A percentile compares a stretch with the other conserved stretches of the same genome.
These are phyloP conservation scores for Terfezia boudieri DNA, from an alignment of 495 filamentous ascomycete species.

Conservation along the genomic window DNA sequence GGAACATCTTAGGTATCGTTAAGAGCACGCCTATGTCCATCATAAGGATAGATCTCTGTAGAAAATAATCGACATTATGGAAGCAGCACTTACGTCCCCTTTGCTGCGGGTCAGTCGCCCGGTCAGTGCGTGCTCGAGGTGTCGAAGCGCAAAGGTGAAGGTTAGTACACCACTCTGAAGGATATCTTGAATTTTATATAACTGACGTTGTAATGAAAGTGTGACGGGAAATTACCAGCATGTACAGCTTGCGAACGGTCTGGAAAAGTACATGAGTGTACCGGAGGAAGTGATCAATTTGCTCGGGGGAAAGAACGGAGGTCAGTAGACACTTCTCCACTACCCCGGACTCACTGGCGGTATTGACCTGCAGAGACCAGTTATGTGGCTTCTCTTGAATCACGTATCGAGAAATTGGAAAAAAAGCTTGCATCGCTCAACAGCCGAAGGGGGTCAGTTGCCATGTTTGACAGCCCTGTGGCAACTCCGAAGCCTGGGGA, in stretches of 20 bases:
- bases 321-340: slow-evolving; percentile 13
- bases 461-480: slow-evolving; percentile 10
- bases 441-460: slow-evolving; percentile 3
- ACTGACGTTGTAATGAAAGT: slow-evolving; percentile 24
- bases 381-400: slow-evolving; percentile 81
- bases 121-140: slow-evolving; percentile 80
- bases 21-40: too few relatives aligned
- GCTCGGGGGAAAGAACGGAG: slow-evolving; percentile 80
- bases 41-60: too few relatives aligned
- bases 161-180: slow-evolving; percentile 1
- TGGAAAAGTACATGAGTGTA: slow-evolving; percentile 58
- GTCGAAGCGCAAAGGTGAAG: slow-evolving; percentile 77
- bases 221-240: slow-evolving; percentile 81
- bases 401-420: slow-evolving; percentile 67
- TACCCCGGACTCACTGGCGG: background rate
- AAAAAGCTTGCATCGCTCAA: slow-evolving; percentile 22
- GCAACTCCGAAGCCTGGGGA: slow-evolving; percentile 19
- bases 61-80: background rate
- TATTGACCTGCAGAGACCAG: slow-evolving; percentile 21
- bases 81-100: slow-evolving; percentile 35
- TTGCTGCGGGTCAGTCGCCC: slow-evolving; percentile 73
- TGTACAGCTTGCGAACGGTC: slow-evolving; percentile 82
- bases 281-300: slow-evolving; percentile 85
- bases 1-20: too few relatives aligned
- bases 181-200: background rate